Conservation (phyloP, 2,329 filamentous ascomycete genomes). For the Thelonectria blattea region DNA sequence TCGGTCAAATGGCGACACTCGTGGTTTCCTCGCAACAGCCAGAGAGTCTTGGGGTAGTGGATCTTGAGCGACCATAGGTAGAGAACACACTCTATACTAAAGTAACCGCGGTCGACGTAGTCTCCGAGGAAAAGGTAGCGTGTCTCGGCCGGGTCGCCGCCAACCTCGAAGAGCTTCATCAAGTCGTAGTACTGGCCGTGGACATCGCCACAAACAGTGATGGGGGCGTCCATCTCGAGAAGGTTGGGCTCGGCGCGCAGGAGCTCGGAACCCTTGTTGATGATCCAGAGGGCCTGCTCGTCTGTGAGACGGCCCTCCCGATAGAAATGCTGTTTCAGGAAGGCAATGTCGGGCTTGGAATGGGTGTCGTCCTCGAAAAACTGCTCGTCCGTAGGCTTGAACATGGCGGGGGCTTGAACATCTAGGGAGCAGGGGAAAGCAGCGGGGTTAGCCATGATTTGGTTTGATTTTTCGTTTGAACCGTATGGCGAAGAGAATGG, state of each 20-base stretch:
- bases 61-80: slow-evolving; percentile 99
- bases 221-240: slow-evolving; percentile 98
- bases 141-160: slow-evolving; percentile 94
- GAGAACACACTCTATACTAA: slow-evolving; percentile 98
- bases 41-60: slow-evolving; percentile 96
- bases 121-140: slow-evolving; percentile 96
- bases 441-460: slow-evolving; percentile 27
- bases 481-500: neutral
- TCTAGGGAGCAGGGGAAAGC: slow-evolving; percentile 60
- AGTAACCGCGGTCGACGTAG: slow-evolving; percentile 98
- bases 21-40: slow-evolving; percentile 96
- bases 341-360: slow-evolving; percentile 88
- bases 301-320: slow-evolving; percentile 95
- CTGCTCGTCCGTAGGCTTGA: slow-evolving; percentile 89
- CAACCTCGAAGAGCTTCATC: slow-evolving; percentile 99
- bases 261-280: slow-evolving; percentile 85
- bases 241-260: slow-evolving; percentile 91
- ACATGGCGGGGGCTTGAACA: slow-evolving; percentile 95
- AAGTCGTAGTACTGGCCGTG: slow-evolving; percentile 99
- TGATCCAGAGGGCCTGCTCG: slow-evolving; percentile 96
- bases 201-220: slow-evolving; percentile 97
- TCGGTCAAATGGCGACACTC: slow-evolving; percentile 98
- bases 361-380: slow-evolving; percentile 89
- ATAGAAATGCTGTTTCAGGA: slow-evolving; percentile 98
- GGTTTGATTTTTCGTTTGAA: slow-evolving; percentile 9